A percentile compares a stretch with the other conserved stretches of the same genome.
Conservation (phyloP, 2,329 filamentous ascomycete genomes). For the Teratosphaeria destructans region DNA sequence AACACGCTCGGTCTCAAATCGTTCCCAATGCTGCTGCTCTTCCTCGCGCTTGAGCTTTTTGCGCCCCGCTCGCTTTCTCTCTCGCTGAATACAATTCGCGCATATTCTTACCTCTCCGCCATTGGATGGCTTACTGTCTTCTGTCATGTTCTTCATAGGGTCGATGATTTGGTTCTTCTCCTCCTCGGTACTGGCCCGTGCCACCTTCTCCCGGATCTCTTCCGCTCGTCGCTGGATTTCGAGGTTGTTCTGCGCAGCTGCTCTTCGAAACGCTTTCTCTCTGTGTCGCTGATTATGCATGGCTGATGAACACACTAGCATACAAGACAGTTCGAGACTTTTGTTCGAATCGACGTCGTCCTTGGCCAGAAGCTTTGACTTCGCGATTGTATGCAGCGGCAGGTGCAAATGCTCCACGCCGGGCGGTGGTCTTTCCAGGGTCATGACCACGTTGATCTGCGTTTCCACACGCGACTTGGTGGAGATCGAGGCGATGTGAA, state of each 20-base stretch:
- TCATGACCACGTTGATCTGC: slow-evolving; percentile 81
- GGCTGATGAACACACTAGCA: slow-evolving; percentile 83
- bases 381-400: slow-evolving; percentile 83
- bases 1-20: slow-evolving; percentile 68
- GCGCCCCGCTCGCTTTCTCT: slow-evolving; percentile 78
- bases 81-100: slow-evolving; percentile 77
- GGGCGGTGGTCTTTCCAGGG: slow-evolving; percentile 61
- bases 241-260: slow-evolving; percentile 35
- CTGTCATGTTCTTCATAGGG: slow-evolving; percentile 38
- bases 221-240: slow-evolving; percentile 36
- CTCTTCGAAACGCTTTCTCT: slow-evolving; percentile 55
- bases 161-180: slow-evolving; percentile 31
- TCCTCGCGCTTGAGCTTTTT: slow-evolving; percentile 92
- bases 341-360: slow-evolving; percentile 58
- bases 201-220: slow-evolving; percentile 19
- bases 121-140: slow-evolving; percentile 65
- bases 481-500: slow-evolving; percentile 28
- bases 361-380: slow-evolving; percentile 80
- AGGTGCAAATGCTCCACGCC: slow-evolving; percentile 74
- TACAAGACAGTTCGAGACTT: slow-evolving; percentile 68
- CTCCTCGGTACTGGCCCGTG: slow-evolving; percentile 23
- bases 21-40: slow-evolving; percentile 78
- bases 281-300: slow-evolving; percentile 63
- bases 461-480: slow-evolving; percentile 88
- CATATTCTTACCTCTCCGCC: slow-evolving; percentile 94